These are phyloP conservation scores for Hyphopichia buzzinii DNA, from an alignment of 1,139 yeast genomes.

Conservation along the genomic window DNA sequence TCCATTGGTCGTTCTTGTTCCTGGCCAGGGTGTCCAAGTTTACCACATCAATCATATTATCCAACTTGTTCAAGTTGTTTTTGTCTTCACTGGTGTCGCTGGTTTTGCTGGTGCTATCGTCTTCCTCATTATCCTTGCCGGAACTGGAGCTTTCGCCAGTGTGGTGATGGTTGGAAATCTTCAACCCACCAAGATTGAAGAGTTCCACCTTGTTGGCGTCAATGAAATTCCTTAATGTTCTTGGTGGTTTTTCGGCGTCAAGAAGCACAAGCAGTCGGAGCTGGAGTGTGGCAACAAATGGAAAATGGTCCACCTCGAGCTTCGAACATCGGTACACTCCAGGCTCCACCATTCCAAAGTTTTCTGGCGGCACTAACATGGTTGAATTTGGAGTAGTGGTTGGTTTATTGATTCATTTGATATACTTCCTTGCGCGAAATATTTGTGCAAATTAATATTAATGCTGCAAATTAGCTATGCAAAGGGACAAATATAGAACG, in stretches of 20 bases:
- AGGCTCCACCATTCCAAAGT: constrained; percentile 73
- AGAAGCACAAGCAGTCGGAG: constrained; percentile 58
- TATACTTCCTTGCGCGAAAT: no score
- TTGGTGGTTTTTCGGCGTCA: constrained; percentile 72
- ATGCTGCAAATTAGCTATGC: no score
- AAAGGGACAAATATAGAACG: no score
- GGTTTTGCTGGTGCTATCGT: constrained; percentile 9
- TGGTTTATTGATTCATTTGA: no score
- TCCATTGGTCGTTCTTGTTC: constrained; percentile 58
- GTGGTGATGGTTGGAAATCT: constrained; percentile 42
- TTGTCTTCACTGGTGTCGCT: constrained; percentile 3
- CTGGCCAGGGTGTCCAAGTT: constrained; percentile 12
- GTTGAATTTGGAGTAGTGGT: not conserved
- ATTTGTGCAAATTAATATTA: no score
- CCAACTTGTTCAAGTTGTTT: not conserved
- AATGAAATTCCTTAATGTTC: constrained; percentile 48
- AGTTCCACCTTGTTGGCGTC: constrained; percentile 43
- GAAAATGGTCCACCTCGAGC: constrained; percentile 54
- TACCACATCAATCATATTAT: constrained; percentile 14
- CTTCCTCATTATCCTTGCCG: constrained; percentile 18
- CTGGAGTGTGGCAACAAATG: constrained; percentile 63
- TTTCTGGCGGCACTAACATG: constrained; percentile 79
- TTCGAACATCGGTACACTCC: constrained; percentile 64
- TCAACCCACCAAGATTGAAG: constrained; percentile 45
- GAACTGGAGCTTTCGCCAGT: constrained; percentile 21